Evolutionary conservation across 495 filamentous ascomycete species (phyloP).

Genomic region (Penicillium macrosclerotiorum): DNA sequence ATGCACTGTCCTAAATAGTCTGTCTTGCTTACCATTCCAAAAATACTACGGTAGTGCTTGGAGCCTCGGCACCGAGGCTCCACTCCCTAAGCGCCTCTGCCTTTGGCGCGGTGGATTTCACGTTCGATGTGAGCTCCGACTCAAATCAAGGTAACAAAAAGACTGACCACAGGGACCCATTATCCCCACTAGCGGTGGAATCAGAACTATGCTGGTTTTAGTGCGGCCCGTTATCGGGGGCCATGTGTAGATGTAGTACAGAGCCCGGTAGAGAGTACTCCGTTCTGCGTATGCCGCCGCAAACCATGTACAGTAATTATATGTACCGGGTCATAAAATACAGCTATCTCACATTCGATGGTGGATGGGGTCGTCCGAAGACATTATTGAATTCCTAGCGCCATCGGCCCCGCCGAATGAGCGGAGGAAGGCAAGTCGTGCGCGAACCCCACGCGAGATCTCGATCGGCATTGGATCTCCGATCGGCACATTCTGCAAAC

Average conservation of each 20-base stretch:
- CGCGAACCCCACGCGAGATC: constrained; percentile 15
- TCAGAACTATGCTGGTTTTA: not conserved
- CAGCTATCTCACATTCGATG: too few relatives aligned
- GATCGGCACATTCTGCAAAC: constrained; percentile 8
- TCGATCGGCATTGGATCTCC: constrained; percentile 13
- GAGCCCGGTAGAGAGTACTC: too few relatives aligned
- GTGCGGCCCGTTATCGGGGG: not conserved
- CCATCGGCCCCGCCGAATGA: not conserved
- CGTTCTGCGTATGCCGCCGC: not conserved
- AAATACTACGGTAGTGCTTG: not conserved
- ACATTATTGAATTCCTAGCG: not conserved
- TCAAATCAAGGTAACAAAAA: too few relatives aligned
- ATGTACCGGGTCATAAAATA: too few relatives aligned
- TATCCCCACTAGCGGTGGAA: not conserved
- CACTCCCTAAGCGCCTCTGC: constrained; percentile 8
- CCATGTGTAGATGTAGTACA: too few relatives aligned
- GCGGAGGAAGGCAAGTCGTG: constrained; percentile 5
- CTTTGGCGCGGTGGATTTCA: constrained; percentile 6
- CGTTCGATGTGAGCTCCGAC: too few relatives aligned
- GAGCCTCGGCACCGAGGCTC: not conserved
- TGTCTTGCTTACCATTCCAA: constrained; percentile 1
- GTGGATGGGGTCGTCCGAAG: not conserved
- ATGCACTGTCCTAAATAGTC: not conserved
- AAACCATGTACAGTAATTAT: not conserved
- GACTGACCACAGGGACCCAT: too few relatives aligned